A percentile compares a stretch with the other conserved stretches of the same genome.
These are phyloP conservation scores for Thamnidium elegans DNA, from an alignment of 192 early-diverging fungal genomes.

Conservation along the genomic window DNA sequence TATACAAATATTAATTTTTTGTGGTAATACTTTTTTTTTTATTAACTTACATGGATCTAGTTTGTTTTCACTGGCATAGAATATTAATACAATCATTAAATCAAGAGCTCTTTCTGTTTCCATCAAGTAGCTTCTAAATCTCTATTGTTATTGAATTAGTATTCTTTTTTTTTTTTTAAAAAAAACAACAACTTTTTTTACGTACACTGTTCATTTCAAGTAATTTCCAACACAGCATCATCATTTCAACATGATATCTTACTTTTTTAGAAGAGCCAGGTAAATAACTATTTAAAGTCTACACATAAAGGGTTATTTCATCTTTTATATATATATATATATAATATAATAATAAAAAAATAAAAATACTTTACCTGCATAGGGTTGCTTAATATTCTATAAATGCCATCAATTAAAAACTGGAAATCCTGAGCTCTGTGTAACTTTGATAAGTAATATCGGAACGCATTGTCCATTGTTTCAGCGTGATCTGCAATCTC, in stretches of 20 bases:
- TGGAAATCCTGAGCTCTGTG: constrained; percentile 83
- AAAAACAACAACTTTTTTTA: constrained; percentile 34
- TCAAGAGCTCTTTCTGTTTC: constrained; percentile 63
- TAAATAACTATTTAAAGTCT: constrained; percentile 66
- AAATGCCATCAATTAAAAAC: constrained; percentile 73
- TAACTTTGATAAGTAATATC: constrained; percentile 75
- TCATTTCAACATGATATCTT: constrained; percentile 60
- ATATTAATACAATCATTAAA: constrained; percentile 59
- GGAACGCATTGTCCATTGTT: constrained; percentile 65
- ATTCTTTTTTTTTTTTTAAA: not conserved
- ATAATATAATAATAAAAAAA: not conserved
- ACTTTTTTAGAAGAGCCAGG: constrained; percentile 72
- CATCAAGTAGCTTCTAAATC: constrained; percentile 59
- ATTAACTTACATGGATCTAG: constrained; percentile 50
- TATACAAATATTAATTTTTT: not conserved
- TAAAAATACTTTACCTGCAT: constrained; percentile 46
- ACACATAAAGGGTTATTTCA: not conserved
- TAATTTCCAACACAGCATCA: constrained; percentile 86
- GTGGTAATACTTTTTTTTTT: not conserved
- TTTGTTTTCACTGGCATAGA: constrained; percentile 60
- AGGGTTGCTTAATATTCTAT: constrained; percentile 76
- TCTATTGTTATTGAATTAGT: constrained; percentile 33
- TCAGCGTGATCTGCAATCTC: not conserved
- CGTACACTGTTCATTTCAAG: constrained; percentile 65
- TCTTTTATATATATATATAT: not conserved